Percentiles rank a stretch among this genome's conserved stretches.
Conservation (phyloP, 805 yeast species). For the Candida alai region DNA sequence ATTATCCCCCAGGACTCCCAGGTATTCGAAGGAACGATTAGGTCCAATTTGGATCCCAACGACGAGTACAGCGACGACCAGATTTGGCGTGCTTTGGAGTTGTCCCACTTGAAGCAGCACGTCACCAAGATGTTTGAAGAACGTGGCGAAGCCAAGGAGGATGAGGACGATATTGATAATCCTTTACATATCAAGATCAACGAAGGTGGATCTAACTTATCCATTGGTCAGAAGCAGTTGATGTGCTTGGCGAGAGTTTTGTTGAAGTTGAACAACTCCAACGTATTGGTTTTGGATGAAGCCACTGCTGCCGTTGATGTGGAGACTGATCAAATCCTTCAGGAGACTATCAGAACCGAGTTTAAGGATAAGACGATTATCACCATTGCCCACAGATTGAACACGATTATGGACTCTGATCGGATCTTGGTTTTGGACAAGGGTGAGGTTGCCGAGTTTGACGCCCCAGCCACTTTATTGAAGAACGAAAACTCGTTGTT, state of each 20-base stretch:
- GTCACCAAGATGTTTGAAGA: constrained; percentile 34
- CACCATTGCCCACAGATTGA: constrained; percentile 81
- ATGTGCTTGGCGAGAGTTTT: constrained; percentile 81
- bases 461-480: constrained; percentile 63
- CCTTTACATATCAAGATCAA: constrained; percentile 32
- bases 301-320: constrained; percentile 91
- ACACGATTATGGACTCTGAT: constrained; percentile 80
- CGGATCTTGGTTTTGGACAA: constrained; percentile 70
- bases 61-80: constrained; percentile 31
- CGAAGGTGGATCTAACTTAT: constrained; percentile 48
- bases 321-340: constrained; percentile 74
- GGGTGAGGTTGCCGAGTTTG: constrained; percentile 75
- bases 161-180: constrained; percentile 16
- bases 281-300: constrained; percentile 70
- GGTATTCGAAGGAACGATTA: constrained; percentile 41
- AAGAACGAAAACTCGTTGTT: constrained; percentile 66
- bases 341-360: constrained; percentile 71
- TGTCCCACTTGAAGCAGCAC: constrained; percentile 41
- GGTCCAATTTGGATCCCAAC: constrained; percentile 41
- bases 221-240: constrained; percentile 52
- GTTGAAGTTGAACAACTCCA: constrained; percentile 54
- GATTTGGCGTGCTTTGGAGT: constrained; percentile 40
- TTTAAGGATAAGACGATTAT: constrained; percentile 74
- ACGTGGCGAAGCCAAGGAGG: constrained; percentile 18
- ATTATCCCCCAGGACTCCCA: constrained; percentile 47